Percentiles rank a stretch among this genome's conserved stretches.
phyloP scores from a whole-genome alignment of 371 early-diverging fungal genomes.

The Actinomucor elegans region DNA sequence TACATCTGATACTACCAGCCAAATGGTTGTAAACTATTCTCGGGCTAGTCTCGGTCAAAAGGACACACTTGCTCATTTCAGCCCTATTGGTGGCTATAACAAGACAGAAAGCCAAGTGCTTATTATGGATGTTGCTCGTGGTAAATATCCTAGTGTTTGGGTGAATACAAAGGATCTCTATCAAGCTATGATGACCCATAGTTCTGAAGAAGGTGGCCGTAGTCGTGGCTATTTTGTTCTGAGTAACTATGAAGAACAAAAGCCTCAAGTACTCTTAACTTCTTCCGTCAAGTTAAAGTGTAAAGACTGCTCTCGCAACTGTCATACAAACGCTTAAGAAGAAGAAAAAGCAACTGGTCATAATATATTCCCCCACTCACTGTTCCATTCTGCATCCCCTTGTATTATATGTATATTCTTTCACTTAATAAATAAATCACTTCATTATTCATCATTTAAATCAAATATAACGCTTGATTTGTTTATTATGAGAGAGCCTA shows the following conservation, averaged over 20 bases:
- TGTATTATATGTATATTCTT: conserved; percentile 1
- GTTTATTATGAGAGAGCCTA: neutral
- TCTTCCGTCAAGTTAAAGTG: conserved; percentile 15
- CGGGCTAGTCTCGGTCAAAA: conserved; percentile 75
- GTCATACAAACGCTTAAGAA: conserved; percentile 10
- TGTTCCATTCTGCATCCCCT: conserved; percentile 1
- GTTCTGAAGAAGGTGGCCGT: conserved; percentile 65
- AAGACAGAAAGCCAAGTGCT: conserved; percentile 64
- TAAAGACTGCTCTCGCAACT: conserved; percentile 21
- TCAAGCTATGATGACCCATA: conserved; percentile 65
- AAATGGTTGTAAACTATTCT: conserved; percentile 85
- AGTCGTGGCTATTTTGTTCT: conserved; percentile 86
- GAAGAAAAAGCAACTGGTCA: neutral
- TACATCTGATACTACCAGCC: conserved; percentile 63
- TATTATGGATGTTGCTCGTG: conserved; percentile 77
- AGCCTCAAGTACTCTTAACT: neutral
- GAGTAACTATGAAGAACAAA: conserved; percentile 6
- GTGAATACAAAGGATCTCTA: conserved; percentile 66
- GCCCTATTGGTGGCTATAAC: conserved; percentile 70
- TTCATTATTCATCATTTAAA: too few relatives aligned
- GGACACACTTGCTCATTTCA: conserved; percentile 58
- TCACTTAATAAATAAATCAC: neutral
- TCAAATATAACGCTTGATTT: too few relatives aligned
- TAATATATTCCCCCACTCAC: neutral
- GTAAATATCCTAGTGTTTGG: conserved; percentile 83